Evolutionary conservation across 2,329 filamentous ascomycete species (phyloP).

Genomic region (Pseudopithomyces chartarum): DNA sequence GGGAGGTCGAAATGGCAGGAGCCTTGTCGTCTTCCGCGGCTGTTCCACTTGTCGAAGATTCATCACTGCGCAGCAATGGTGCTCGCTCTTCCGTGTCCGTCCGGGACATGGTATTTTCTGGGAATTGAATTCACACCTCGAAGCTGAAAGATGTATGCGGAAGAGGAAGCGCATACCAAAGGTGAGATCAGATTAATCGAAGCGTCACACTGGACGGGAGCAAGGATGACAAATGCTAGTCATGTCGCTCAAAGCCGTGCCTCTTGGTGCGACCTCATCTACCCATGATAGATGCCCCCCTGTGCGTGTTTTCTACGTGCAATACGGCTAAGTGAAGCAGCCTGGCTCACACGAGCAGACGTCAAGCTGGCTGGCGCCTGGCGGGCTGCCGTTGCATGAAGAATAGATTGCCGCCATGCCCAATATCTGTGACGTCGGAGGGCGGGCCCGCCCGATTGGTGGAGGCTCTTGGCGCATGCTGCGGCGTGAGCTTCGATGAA

Average conservation of each 20-base stretch:
- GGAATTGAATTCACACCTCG: not conserved
- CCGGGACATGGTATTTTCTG: slow-evolving; percentile 17
- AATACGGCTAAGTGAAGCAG: too few relatives aligned
- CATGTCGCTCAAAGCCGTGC: not conserved
- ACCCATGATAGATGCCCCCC: too few relatives aligned
- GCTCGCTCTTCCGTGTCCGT: slow-evolving; percentile 27
- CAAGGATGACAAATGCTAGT: slow-evolving; percentile 8
- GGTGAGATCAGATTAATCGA: not conserved
- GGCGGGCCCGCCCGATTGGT: slow-evolving; percentile 33
- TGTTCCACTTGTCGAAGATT: slow-evolving; percentile 20
- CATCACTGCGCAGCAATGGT: slow-evolving; percentile 30
- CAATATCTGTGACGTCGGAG: slow-evolving; percentile 5
- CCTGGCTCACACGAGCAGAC: too few relatives aligned
- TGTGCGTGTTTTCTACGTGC: too few relatives aligned
- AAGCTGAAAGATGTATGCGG: not conserved
- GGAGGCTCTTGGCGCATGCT: slow-evolving; percentile 19
- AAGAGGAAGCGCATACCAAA: not conserved
- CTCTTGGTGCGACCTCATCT: not conserved
- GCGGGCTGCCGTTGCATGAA: not conserved
- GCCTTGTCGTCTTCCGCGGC: slow-evolving; percentile 23
- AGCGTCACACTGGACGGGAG: slow-evolving; percentile 2
- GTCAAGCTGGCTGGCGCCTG: not conserved
- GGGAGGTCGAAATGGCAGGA: slow-evolving; percentile 27
- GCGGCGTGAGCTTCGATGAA: slow-evolving; percentile 25
- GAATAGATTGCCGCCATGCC: not conserved